phyloP scores from a whole-genome alignment of 306 rosid genomes.

The Parietaria judaica region DNA sequence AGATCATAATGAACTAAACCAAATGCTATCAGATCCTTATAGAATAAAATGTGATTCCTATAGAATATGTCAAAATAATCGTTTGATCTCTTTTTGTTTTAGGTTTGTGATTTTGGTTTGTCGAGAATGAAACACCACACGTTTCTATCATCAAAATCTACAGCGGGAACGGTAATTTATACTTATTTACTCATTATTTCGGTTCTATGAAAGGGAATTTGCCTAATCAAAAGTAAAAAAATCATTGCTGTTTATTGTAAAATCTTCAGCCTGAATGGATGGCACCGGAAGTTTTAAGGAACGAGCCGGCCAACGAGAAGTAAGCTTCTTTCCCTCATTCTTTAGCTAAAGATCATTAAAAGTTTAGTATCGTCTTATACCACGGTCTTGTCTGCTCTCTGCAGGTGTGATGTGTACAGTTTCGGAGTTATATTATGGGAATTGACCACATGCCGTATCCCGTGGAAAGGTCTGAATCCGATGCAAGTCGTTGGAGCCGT shows the following conservation, averaged over 20 bases:
- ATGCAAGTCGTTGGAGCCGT: conserved; percentile 99
- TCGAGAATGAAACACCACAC: conserved; percentile 92
- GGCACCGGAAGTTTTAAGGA: conserved; percentile 96
- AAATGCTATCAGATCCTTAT: no score
- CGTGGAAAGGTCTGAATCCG: conserved; percentile 98
- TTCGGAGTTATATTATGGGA: conserved; percentile 99
- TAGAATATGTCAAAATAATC: conserved; percentile 1
- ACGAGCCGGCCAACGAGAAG: conserved; percentile 95
- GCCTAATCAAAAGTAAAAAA: conserved; percentile 6
- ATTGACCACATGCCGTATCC: conserved; percentile 57
- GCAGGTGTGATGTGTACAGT: conserved; percentile 99
- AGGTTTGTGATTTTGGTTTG: conserved; percentile 99
- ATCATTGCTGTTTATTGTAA: conserved; percentile 16
- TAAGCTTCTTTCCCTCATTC: conserved; percentile 26
- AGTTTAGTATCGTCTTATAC: conserved; percentile 7
- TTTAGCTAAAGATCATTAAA: conserved; percentile 8
- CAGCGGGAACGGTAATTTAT: conserved; percentile 91
- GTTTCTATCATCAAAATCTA: conserved; percentile 86
- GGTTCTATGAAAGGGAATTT: no score
- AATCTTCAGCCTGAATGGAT: conserved; percentile 97
- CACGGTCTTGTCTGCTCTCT: conserved; percentile 21
- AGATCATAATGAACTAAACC: no score
- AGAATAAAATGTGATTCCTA: no score
- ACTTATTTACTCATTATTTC: background rate
- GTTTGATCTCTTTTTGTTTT: conserved; percentile 10